Percentiles rank a stretch among this genome's conserved stretches.
phyloP scores from a whole-genome alignment of 306 rosid genomes.

The Abrus pulchellus region DNA sequence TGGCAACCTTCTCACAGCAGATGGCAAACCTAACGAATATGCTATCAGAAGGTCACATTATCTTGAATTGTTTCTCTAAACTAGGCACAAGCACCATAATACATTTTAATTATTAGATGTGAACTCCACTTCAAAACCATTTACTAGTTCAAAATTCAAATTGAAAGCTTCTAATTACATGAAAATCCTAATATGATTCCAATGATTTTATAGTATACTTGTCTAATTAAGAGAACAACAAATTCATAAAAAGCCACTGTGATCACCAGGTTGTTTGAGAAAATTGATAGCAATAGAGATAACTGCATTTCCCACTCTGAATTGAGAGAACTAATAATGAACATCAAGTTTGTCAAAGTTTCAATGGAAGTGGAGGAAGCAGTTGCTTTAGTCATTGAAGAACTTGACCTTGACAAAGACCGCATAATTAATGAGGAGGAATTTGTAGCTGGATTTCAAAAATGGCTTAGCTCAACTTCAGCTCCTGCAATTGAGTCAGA shows the following conservation, averaged over 20 bases:
- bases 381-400: conserved; percentile 48
- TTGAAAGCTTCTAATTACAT: background rate
- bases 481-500: conserved; percentile 13
- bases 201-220: background rate
- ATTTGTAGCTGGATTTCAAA: conserved; percentile 46
- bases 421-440: conserved; percentile 46
- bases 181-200: background rate
- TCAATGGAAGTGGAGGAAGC: conserved; percentile 53
- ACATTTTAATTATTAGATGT: background rate
- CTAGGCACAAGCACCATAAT: background rate
- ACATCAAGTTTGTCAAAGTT: conserved; percentile 41
- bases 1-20: conserved; percentile 47
- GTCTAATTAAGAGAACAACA: background rate
- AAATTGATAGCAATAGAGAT: conserved; percentile 45
- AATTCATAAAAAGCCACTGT: background rate
- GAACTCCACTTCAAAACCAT: background rate
- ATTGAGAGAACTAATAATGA: conserved; percentile 45
- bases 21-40: conserved; percentile 47
- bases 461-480: conserved; percentile 43
- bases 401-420: conserved; percentile 51
- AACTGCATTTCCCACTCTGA: conserved; percentile 51
- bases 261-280: conserved; percentile 48
- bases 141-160: background rate
- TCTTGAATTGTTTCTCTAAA: conserved; percentile 27
- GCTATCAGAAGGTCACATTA: conserved; percentile 45